Evolutionary conservation across 495 filamentous ascomycete species (phyloP).

Genomic region (Penicillium pancosmium): DNA sequence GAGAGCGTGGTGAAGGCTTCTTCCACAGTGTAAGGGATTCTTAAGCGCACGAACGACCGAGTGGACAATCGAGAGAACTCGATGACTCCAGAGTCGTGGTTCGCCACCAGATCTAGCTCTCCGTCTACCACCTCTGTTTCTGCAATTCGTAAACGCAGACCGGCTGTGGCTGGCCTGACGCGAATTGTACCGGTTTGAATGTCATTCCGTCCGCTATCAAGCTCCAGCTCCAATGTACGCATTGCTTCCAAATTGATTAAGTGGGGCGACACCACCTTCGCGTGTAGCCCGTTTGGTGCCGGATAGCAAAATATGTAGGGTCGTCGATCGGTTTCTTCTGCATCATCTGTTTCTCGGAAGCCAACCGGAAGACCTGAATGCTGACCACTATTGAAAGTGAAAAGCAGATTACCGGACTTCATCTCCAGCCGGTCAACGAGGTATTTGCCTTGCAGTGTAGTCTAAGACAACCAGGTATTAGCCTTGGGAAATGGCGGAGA

Average conservation of each 20-base stretch:
- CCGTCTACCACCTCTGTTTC: constrained; percentile 63
- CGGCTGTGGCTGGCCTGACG: constrained; percentile 81
- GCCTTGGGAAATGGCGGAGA: neutral
- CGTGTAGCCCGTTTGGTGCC: constrained; percentile 49
- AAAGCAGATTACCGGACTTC: constrained; percentile 65
- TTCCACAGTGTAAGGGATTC: constrained; percentile 85
- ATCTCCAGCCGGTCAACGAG: constrained; percentile 74
- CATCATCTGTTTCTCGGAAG: constrained; percentile 44
- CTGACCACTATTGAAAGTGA: constrained; percentile 47
- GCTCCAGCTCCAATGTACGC: constrained; percentile 71
- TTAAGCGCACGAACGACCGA: constrained; percentile 55
- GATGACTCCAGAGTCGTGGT: constrained; percentile 68
- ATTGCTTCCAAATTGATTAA: constrained; percentile 73
- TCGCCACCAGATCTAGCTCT: constrained; percentile 55
- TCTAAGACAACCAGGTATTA: constrained; percentile 40
- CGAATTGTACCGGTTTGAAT: constrained; percentile 69
- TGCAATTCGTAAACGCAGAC: constrained; percentile 77
- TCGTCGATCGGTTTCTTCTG: constrained; percentile 38
- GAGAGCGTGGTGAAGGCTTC: constrained; percentile 70
- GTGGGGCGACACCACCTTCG: constrained; percentile 47
- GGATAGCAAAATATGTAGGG: constrained; percentile 56
- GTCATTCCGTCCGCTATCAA: constrained; percentile 77
- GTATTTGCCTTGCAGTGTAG: constrained; percentile 73
- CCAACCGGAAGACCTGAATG: constrained; percentile 39
- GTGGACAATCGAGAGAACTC: constrained; percentile 57